phyloP scores from a whole-genome alignment of 1,284 basidiomycete genomes.

The Hemileccinum hortonii region DNA sequence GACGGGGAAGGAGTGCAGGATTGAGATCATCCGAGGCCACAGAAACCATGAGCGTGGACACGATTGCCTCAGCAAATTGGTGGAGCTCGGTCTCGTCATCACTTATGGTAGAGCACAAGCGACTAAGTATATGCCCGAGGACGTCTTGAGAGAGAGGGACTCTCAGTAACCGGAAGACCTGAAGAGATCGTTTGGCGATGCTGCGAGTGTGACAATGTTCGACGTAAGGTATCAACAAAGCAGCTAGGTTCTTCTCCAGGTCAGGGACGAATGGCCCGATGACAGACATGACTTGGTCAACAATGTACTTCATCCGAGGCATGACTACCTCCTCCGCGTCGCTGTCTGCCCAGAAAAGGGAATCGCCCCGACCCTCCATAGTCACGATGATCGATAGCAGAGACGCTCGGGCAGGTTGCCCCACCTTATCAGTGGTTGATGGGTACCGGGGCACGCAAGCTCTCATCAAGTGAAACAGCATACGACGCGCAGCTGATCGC shows the following conservation, averaged over 20 bases:
- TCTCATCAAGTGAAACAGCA: constrained; percentile 80
- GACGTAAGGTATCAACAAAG: constrained; percentile 81
- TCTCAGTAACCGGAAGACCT: constrained; percentile 85
- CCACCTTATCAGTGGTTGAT: constrained; percentile 55
- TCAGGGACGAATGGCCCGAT: constrained; percentile 69
- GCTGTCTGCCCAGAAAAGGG: constrained; percentile 73
- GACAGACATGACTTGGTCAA: constrained; percentile 65
- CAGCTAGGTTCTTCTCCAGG: constrained; percentile 78
- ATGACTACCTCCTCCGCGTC: constrained; percentile 54
- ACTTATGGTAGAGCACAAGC: constrained; percentile 84
- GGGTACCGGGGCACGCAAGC: constrained; percentile 76
- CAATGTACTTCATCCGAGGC: constrained; percentile 69
- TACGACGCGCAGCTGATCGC: constrained; percentile 65
- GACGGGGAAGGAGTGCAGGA: constrained; percentile 68
- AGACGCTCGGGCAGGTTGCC: constrained; percentile 44
- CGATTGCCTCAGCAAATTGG: constrained; percentile 81
- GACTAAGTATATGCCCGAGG: constrained; percentile 78
- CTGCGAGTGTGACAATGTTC: constrained; percentile 85
- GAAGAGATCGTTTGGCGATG: constrained; percentile 86
- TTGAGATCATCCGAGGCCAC: constrained; percentile 60
- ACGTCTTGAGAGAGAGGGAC: constrained; percentile 72
- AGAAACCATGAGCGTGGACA: constrained; percentile 75
- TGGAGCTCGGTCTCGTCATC: constrained; percentile 71
- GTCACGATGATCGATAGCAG: constrained; percentile 53
- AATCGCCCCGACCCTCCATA: constrained; percentile 60